Conservation (phyloP, 345 rosid species). For the Gossypium anomalum region DNA sequence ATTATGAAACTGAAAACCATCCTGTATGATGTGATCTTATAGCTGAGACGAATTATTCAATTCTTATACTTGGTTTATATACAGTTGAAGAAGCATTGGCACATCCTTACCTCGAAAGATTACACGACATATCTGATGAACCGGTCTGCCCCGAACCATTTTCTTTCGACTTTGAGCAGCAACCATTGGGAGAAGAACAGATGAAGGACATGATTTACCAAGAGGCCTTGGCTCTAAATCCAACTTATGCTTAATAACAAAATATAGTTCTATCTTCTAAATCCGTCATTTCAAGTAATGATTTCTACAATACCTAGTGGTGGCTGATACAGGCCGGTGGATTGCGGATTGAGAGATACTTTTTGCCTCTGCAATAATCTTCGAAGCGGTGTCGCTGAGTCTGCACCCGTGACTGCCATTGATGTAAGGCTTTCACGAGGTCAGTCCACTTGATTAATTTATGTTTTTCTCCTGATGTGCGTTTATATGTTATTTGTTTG, state of each 20-base stretch:
- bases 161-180: constrained; percentile 88
- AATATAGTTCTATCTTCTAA: not conserved
- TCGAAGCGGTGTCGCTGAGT: not conserved
- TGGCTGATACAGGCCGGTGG: not conserved
- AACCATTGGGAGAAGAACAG: constrained; percentile 75
- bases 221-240: constrained; percentile 80
- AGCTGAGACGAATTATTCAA: not conserved
- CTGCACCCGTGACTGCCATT: not conserved
- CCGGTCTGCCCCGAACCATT: constrained; percentile 72
- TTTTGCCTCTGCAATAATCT: not conserved
- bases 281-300: not conserved
- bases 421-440: not conserved
- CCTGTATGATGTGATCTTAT: not conserved
- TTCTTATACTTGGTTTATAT: constrained; percentile 4
- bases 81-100: constrained; percentile 94
- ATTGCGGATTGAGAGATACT: not conserved
- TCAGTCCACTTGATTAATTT: not conserved
- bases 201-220: constrained; percentile 81
- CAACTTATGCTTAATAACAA: constrained; percentile 43
- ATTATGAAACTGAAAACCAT: not conserved
- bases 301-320: not conserved
- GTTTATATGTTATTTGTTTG: not conserved
- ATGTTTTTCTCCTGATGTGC: not conserved
- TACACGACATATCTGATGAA: constrained; percentile 87
- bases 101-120: constrained; percentile 76